Conservation (phyloP, 371 early-diverging fungal species). For the Globomyces sp. region DNA sequence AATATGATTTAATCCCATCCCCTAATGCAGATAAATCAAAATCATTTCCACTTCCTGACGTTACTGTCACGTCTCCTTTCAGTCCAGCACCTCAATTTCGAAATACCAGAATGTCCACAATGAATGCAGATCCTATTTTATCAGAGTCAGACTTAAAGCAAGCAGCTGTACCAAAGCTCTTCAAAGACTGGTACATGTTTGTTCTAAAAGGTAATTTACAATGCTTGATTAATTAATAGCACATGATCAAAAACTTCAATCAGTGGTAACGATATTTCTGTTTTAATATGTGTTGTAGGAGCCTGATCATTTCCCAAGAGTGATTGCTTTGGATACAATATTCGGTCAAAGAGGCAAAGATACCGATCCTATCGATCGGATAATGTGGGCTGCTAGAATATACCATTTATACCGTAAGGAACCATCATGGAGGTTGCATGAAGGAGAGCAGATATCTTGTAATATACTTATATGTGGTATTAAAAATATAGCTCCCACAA, state of each 20-base stretch:
- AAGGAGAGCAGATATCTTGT: no score
- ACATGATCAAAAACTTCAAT: no score
- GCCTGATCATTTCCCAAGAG: constrained; percentile 26
- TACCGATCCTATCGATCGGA: constrained; percentile 18
- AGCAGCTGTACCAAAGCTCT: constrained; percentile 14
- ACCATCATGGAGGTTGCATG: constrained; percentile 18
- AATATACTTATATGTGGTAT: no score
- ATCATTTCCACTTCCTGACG: constrained; percentile 3
- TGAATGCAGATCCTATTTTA: neutral
- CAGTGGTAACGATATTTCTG: no score
- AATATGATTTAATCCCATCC: neutral
- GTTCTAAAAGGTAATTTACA: constrained; percentile 11
- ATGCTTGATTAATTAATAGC: neutral
- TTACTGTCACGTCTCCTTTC: constrained; percentile 8
- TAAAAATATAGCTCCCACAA: no score
- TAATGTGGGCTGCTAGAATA: constrained; percentile 30
- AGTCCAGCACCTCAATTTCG: neutral
- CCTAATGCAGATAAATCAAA: constrained; percentile 1
- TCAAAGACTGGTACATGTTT: constrained; percentile 29
- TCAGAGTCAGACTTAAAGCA: neutral
- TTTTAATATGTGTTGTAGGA: no score
- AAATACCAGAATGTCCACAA: constrained; percentile 16
- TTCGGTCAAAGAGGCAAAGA: constrained; percentile 27
- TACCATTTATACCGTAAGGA: constrained; percentile 28
- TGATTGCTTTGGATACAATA: constrained; percentile 32